Evolutionary conservation across 148 eudicot species (phyloP).

Genomic region (Amaranthus cruentus): DNA sequence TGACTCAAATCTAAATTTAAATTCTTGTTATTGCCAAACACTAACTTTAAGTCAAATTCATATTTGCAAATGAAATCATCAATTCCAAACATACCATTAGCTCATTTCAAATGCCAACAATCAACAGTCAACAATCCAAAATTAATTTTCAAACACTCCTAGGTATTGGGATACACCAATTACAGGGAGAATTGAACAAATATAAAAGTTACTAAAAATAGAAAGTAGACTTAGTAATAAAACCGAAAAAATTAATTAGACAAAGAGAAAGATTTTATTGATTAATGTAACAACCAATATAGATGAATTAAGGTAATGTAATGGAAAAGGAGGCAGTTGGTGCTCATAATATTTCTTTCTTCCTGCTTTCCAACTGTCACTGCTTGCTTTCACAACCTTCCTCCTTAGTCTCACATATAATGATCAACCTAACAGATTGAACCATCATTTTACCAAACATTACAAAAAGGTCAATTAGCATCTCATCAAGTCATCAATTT

Average conservation of each 20-base stretch:
- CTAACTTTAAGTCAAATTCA: too few species aligned
- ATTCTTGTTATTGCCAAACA: too few species aligned
- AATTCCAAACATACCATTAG: too few species aligned
- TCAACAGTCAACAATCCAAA: too few species aligned
- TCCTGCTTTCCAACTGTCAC: conserved; percentile 10
- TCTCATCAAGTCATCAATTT: not conserved
- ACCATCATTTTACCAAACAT: conserved; percentile 16
- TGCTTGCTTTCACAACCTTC: conserved; percentile 8
- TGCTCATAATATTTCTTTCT: not conserved
- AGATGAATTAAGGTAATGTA: not conserved
- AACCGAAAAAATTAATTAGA: too few species aligned
- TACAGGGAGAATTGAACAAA: not conserved
- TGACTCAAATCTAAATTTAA: too few species aligned
- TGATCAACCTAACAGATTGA: conserved; percentile 18
- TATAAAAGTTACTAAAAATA: not conserved
- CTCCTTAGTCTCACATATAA: conserved; percentile 1
- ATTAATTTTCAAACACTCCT: not conserved
- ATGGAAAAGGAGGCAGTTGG: conserved; percentile 1
- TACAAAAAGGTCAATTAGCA: conserved; percentile 8
- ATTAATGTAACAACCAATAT: conserved; percentile 15
- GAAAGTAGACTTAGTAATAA: too few species aligned
- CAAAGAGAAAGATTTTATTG: not conserved
- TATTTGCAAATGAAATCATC: too few species aligned
- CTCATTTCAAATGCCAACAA: too few species aligned
- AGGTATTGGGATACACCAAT: not conserved